Base-by-base conservation (phyloP, 2,329 filamentous ascomycete genomes). In the Leptographium wingfieldii region DNA sequence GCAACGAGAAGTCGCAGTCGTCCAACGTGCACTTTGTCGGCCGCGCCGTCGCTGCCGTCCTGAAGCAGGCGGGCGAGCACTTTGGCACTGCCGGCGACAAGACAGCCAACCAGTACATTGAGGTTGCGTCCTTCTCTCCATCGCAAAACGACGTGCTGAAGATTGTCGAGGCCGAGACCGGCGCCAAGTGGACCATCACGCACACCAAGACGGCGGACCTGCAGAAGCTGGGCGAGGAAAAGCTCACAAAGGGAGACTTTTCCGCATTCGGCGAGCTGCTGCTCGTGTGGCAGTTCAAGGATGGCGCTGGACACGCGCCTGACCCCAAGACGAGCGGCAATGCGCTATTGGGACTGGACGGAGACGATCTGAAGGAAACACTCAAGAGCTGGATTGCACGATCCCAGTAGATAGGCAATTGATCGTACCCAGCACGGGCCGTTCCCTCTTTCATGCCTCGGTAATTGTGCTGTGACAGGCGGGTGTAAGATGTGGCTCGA, bases 61-160 rank as follows among this genome's bases (percentile, higher is more conserved):
- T 72, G 25, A 29, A 57, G 49, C 63, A 67, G 54, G 66, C 66
- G 2, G 65, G 33, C n/a, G 54, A 11, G 11, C 54, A 55, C 12
- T 55, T 43, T 29, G 54, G 63, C 29, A 65, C 66, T 56, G 66
- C 67, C 12, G 62, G 58, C 16, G 67, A 65, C 43, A 66, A 68
- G 63, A 69, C 69, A n/a, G 64, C 64, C 53, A 71, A 72, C 64
- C 78, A 84, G 61, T 82, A 81, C 2, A 76, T 81, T 9, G 72
- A 81, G 46, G 73, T 75, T 1, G 80, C 80, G 3, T 83, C 79
- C 0, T 81, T 85, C 64, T 77, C 77, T 35, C 76, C 78, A 0
- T 77, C 78, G 1, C 83, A 86, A 69, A 80, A 80, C 22, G 74
- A 86, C 63, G 69, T 88, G 1, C 67, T 86, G 1, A 69, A 71